A percentile compares a stretch with the other conserved stretches of the same genome.
These are phyloP conservation scores for Arctium lappa DNA, from an alignment of 129 eudicot species.

Conservation along the genomic window DNA sequence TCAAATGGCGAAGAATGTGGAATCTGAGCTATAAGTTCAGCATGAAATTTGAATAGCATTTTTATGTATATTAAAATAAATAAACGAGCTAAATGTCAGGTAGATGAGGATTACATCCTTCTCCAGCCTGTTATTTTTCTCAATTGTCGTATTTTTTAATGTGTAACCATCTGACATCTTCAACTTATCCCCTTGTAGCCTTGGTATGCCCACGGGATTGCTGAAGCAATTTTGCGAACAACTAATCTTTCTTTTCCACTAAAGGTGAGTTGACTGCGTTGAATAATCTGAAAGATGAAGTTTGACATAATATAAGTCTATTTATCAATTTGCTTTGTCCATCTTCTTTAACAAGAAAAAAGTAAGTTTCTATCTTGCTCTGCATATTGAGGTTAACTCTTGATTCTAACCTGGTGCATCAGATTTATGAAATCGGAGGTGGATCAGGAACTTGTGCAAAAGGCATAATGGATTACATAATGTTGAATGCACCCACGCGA, in stretches of 20 bases:
- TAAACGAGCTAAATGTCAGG: not conserved
- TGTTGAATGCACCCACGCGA: conserved; percentile 94
- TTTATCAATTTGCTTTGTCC: not conserved
- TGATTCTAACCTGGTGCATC: conserved; percentile 29
- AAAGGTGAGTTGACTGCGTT: conserved; percentile 50
- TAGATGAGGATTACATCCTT: not conserved
- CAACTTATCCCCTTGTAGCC: conserved; percentile 49
- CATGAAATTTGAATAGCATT: not conserved
- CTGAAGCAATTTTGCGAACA: conserved; percentile 94
- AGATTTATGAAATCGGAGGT: conserved; percentile 99
- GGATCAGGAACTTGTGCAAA: conserved; percentile 99
- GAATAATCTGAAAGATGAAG: not conserved
- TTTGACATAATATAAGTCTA: not conserved
- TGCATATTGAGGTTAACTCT: conserved; percentile 14
- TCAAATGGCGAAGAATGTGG: not conserved
- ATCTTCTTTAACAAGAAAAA: not conserved
- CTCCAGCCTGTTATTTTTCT: not conserved
- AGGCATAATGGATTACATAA: conserved; percentile 96
- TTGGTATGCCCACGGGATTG: conserved; percentile 99
- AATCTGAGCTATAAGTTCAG: not conserved
- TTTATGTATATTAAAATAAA: not conserved
- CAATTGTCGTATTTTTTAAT: not conserved
- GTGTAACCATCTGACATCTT: conserved; percentile 2
- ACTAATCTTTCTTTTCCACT: conserved; percentile 87
- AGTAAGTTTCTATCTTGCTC: not conserved